These are phyloP conservation scores for Acacia melanoxylon DNA, from an alignment of 306 rosid species.

Conservation along the genomic window DNA sequence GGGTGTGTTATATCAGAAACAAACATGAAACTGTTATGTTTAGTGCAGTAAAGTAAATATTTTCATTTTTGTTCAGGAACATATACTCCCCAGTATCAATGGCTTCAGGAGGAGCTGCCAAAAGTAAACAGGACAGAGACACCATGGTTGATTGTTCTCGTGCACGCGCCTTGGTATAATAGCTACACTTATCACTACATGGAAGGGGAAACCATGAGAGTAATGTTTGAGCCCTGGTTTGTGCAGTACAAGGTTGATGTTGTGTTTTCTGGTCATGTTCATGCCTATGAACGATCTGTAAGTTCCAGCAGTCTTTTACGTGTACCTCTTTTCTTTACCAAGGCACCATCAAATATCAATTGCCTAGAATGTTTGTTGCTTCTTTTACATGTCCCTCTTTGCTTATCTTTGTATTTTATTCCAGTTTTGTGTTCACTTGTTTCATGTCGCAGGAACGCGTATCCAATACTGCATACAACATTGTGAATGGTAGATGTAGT, in stretches of 20 bases:
- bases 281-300: slow-evolving; percentile 90
- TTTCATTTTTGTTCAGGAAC: slow-evolving; percentile 44
- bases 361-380: no score
- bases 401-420: background rate
- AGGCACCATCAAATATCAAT: no score
- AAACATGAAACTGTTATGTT: no score
- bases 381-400: background rate
- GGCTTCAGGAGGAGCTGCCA: slow-evolving; percentile 71
- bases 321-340: background rate
- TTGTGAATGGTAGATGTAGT: slow-evolving; percentile 66
- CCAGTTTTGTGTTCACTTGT: background rate
- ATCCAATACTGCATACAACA: slow-evolving; percentile 69
- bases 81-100: slow-evolving; percentile 78
- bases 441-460: slow-evolving; percentile 64
- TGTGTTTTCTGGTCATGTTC: slow-evolving; percentile 89
- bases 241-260: slow-evolving; percentile 77
- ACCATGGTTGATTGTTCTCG: slow-evolving; percentile 82
- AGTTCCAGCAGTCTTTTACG: slow-evolving; percentile 26
- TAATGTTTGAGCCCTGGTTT: slow-evolving; percentile 71
- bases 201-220: slow-evolving; percentile 98
- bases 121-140: slow-evolving; percentile 80
- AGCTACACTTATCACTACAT: slow-evolving; percentile 75
- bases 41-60: no score
- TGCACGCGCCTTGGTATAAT: slow-evolving; percentile 77
- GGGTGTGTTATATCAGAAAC: no score